Percentiles rank a stretch among this genome's conserved stretches.
phyloP scores from a whole-genome alignment of 2,329 filamentous ascomycete species.

The Cladosporium phlei region DNA sequence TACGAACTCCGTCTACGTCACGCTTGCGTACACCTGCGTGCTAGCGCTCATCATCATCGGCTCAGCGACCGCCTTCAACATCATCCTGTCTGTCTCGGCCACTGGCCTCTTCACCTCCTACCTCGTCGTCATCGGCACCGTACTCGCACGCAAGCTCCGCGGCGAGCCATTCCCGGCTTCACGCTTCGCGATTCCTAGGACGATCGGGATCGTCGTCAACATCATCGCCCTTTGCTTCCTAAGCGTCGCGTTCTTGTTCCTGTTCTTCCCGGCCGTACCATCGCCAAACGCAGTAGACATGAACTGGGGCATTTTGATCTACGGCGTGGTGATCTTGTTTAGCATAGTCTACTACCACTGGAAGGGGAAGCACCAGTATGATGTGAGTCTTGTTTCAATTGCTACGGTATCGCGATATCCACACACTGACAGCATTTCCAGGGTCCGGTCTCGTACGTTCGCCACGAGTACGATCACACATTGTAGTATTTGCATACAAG shows the following conservation, averaged over 20 bases:
- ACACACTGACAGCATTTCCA: no score
- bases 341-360: no score
- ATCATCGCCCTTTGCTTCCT: constrained; percentile 20
- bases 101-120: constrained; percentile 23
- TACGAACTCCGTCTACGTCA: constrained; percentile 26
- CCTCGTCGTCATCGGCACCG: constrained; percentile 21
- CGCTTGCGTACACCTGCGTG: constrained; percentile 25
- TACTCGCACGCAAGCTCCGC: constrained; percentile 20
- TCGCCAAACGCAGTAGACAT: constrained; percentile 22
- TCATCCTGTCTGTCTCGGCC: constrained; percentile 37
- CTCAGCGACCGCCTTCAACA: constrained; percentile 39
- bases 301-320: constrained; percentile 29
- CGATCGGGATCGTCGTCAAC: constrained; percentile 28
- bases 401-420: no score
- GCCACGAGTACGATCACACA: no score
- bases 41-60: constrained; percentile 35
- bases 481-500: no score
- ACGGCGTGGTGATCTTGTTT: no score
- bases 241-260: constrained; percentile 19
- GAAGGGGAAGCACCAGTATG: no score
- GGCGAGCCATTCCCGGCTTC: constrained; percentile 21
- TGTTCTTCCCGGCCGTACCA: constrained; percentile 24
- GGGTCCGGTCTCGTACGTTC: no score
- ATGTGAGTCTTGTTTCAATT: no score
- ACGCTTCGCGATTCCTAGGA: constrained; percentile 20